These are phyloP conservation scores for Yueomyces sp. DNA, from an alignment of 805 yeast genomes.

Conservation along the genomic window DNA sequence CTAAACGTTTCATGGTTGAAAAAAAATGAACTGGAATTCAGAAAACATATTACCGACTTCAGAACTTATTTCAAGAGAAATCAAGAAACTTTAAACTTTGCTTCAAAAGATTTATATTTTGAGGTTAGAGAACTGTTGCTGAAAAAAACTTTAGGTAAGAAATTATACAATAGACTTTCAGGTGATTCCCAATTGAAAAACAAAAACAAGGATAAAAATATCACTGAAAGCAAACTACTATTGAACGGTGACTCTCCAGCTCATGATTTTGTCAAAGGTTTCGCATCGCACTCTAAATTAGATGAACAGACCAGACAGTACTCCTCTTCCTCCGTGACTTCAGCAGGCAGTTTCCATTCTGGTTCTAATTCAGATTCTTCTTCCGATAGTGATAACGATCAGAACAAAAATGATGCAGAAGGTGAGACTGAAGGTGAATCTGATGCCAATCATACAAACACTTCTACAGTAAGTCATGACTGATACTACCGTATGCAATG, in stretches of 20 bases:
- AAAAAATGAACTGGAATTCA: constrained; percentile 89
- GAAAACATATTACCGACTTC: constrained; percentile 80
- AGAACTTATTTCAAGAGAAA: constrained; percentile 74
- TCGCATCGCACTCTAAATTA: background rate
- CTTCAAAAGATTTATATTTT: constrained; percentile 70
- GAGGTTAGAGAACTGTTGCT: constrained; percentile 64
- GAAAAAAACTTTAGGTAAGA: constrained; percentile 22
- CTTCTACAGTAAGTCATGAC: too few relatives aligned
- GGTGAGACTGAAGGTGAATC: background rate
- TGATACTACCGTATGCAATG: too few relatives aligned
- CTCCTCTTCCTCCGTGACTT: too few relatives aligned
- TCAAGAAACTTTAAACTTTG: constrained; percentile 51
- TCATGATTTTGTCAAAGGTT: background rate
- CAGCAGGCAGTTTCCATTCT: background rate
- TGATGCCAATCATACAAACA: too few relatives aligned
- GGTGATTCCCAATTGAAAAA: constrained; percentile 13
- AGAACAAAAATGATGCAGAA: background rate
- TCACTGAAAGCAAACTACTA: constrained; percentile 8
- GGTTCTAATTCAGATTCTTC: background rate
- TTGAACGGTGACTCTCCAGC: background rate
- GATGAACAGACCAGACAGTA: background rate
- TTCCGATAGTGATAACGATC: background rate
- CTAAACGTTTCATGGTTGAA: constrained; percentile 95
- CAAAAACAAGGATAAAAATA: constrained; percentile 18
- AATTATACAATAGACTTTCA: constrained; percentile 18